Conservation (phyloP, 2,329 filamentous ascomycete genomes). For the Cladosporium velox region DNA sequence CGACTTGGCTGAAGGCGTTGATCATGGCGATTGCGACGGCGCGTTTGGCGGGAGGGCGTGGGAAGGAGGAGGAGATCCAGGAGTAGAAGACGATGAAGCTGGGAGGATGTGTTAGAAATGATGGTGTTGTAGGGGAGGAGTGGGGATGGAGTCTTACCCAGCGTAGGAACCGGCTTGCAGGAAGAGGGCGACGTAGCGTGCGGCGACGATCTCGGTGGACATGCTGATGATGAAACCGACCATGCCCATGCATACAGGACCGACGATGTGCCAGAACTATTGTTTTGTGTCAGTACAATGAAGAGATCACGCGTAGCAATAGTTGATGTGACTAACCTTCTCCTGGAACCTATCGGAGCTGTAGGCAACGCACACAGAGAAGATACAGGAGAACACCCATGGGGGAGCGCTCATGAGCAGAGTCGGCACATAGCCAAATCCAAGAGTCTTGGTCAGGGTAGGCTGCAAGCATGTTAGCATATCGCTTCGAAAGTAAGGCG, state of each 20-base stretch:
- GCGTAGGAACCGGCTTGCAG: constrained; percentile 60
- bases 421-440: constrained; percentile 64
- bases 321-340: constrained; percentile 24
- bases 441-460: constrained; percentile 60
- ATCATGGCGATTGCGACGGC: constrained; percentile 73
- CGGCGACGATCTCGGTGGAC: constrained; percentile 14
- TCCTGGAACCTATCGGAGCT: constrained; percentile 32
- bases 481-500: constrained; percentile 23
- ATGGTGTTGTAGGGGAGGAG: neutral
- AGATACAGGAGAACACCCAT: constrained; percentile 32
- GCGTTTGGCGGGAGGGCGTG: constrained; percentile 73
- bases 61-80: constrained; percentile 77
- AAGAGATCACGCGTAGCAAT: neutral
- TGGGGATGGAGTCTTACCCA: constrained; percentile 47
- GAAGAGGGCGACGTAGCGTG: constrained; percentile 42
- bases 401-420: constrained; percentile 49
- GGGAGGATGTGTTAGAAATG: neutral
- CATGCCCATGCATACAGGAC: constrained; percentile 31
- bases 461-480: constrained; percentile 36
- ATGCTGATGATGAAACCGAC: constrained; percentile 21
- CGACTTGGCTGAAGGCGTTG: constrained; percentile 67
- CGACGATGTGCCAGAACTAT: constrained; percentile 60
- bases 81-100: constrained; percentile 53
- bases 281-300: neutral
- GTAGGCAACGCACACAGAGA: constrained; percentile 24